These are phyloP conservation scores for Lactarius hatsudake DNA, from an alignment of 768 basidiomycete genomes.

Conservation along the genomic window DNA sequence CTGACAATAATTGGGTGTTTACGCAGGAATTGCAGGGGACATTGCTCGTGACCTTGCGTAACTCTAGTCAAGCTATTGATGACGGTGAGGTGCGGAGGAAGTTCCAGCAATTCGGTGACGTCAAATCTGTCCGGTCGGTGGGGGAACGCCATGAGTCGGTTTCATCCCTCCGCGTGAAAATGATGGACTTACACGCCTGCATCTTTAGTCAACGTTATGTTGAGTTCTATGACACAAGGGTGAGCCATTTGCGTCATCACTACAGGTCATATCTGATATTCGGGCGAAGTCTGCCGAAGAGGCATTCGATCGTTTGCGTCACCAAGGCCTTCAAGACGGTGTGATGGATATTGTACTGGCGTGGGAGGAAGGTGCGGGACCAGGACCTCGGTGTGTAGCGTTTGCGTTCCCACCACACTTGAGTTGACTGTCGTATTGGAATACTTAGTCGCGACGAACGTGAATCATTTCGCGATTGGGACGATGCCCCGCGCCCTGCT, in stretches of 20 bases:
- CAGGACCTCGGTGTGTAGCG: constrained; percentile 33
- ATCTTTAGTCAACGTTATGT: constrained; percentile 77
- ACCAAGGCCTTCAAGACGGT: constrained; percentile 79
- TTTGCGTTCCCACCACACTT: constrained; percentile 10
- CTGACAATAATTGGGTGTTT: neutral
- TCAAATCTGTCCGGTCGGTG: constrained; percentile 72
- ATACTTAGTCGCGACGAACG: constrained; percentile 37
- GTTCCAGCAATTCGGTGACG: constrained; percentile 87
- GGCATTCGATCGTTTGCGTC: constrained; percentile 76
- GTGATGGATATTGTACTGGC: constrained; percentile 84
- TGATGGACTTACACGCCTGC: constrained; percentile 14
- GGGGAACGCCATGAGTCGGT: constrained; percentile 55
- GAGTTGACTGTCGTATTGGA: neutral
- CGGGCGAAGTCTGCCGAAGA: constrained; percentile 63
- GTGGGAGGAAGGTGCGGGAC: constrained; percentile 65
- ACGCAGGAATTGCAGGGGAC: constrained; percentile 76
- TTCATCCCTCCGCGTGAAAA: neutral
- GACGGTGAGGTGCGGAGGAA: constrained; percentile 83
- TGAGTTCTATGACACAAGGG: constrained; percentile 91
- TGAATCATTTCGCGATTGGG: constrained; percentile 31
- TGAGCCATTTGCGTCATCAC: constrained; percentile 35
- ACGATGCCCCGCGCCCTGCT: constrained; percentile 30
- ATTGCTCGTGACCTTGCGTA: constrained; percentile 72
- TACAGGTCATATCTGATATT: constrained; percentile 18
- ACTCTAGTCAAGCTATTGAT: constrained; percentile 69